These are phyloP conservation scores for Diaporthe capsici DNA, from an alignment of 2,329 filamentous ascomycete species.

Conservation along the genomic window DNA sequence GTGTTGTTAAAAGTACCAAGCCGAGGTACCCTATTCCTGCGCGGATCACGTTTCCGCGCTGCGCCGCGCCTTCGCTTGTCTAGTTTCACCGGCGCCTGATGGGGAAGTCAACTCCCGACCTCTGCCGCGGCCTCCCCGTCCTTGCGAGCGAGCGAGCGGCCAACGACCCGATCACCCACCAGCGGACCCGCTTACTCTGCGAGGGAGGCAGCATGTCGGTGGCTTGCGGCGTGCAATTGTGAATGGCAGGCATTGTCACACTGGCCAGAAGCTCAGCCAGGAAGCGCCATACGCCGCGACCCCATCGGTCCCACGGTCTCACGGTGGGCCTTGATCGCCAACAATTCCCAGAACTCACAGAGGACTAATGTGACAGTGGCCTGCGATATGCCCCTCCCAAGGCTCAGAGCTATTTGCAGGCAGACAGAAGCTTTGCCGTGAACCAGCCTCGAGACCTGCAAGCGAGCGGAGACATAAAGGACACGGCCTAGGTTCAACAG, in stretches of 20 bases:
- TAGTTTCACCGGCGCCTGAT: slow-evolving; percentile 23
- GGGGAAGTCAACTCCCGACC: slow-evolving; percentile 28
- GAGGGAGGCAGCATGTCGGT: slow-evolving; percentile 15
- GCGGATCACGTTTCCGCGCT: slow-evolving; percentile 31
- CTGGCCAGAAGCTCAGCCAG: slow-evolving; percentile 6
- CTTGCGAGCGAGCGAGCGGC: slow-evolving; percentile 4
- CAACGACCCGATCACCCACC: neutral
- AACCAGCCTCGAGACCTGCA: slow-evolving; percentile 19
- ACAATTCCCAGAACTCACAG: neutral
- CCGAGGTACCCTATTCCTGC: slow-evolving; percentile 21
- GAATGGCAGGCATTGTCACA: neutral
- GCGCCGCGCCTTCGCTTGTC: slow-evolving; percentile 17
- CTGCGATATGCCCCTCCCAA: neutral
- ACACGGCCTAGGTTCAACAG: slow-evolving; percentile 10
- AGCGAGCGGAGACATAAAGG: slow-evolving; percentile 20
- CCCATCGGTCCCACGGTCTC: neutral
- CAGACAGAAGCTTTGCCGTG: slow-evolving; percentile 17
- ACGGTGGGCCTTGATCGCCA: neutral
- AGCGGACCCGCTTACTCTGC: neutral
- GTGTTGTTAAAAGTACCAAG: slow-evolving; percentile 24
- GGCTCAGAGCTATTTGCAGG: neutral
- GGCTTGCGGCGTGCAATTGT: slow-evolving; percentile 10
- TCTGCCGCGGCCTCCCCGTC: slow-evolving; percentile 27
- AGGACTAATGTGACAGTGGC: slow-evolving; percentile 10
- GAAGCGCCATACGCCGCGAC: neutral